Conservation (phyloP, 2,329 filamentous ascomycete genomes). For the Diaporthe destruens region DNA sequence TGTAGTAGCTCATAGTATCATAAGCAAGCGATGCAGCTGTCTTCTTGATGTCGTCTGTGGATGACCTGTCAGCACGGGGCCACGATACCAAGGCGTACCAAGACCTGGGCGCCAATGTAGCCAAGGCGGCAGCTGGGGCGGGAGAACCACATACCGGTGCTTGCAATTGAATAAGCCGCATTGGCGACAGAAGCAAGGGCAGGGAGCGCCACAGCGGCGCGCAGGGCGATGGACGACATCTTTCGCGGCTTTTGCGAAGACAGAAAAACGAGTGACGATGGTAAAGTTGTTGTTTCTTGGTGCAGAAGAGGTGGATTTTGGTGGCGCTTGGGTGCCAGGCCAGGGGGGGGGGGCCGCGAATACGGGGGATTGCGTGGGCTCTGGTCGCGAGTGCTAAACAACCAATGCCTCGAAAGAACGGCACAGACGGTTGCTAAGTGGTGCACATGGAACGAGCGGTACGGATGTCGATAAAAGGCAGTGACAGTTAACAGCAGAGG, state of each 20-base stretch:
- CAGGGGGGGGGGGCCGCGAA: background rate
- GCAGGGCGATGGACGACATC: conserved; percentile 32
- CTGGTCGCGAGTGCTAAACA: conserved; percentile 7
- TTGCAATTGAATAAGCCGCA: conserved; percentile 39
- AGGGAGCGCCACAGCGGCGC: conserved; percentile 37
- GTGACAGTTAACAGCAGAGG: conserved; percentile 4
- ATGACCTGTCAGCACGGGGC: conserved; percentile 20
- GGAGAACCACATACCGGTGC: conserved; percentile 28
- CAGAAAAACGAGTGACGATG: conserved; percentile 34
- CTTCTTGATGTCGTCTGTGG: conserved; percentile 59
- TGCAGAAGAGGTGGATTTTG: background rate
- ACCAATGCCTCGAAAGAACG: conserved; percentile 18
- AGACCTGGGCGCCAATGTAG: conserved; percentile 17
- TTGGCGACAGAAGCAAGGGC: conserved; percentile 29
- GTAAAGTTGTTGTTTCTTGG: background rate
- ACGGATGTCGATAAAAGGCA: conserved; percentile 2
- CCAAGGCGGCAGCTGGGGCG: conserved; percentile 5
- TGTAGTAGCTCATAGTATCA: conserved; percentile 65
- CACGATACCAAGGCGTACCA: conserved; percentile 22
- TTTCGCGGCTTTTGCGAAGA: background rate
- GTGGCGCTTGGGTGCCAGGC: background rate
- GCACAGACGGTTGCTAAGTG: background rate
- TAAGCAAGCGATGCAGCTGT: conserved; percentile 62
- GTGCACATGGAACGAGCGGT: conserved; percentile 17
- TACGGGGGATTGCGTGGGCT: conserved; percentile 26